phyloP scores from a whole-genome alignment of 2,329 filamentous ascomycete species.

The Nothopassalora personata region DNA sequence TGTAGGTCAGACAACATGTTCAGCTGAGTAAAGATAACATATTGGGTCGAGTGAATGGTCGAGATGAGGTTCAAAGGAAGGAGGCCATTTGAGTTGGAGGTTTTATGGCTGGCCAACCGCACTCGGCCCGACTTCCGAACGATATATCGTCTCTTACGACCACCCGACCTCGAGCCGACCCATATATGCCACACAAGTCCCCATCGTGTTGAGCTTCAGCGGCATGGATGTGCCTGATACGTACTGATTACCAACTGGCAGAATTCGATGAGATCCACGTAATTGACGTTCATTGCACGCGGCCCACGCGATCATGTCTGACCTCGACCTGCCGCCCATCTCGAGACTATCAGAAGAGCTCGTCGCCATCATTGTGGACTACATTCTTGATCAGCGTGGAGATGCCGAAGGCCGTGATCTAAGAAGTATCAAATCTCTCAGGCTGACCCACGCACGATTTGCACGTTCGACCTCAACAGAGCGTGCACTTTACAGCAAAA shows the following conservation, averaged over 20 bases:
- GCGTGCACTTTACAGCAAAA: background rate
- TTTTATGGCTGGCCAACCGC: no score
- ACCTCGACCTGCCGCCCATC: background rate
- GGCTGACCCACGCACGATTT: background rate
- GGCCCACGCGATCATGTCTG: background rate
- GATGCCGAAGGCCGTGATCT: background rate
- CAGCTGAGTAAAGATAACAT: no score
- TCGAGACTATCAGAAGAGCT: background rate
- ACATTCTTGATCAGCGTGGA: background rate
- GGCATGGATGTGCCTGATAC: no score
- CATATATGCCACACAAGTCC: no score
- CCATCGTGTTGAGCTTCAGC: no score
- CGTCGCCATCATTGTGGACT: background rate
- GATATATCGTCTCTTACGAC: no score
- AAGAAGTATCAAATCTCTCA: background rate
- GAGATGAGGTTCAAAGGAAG: no score
- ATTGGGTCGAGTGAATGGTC: no score
- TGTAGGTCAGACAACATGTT: no score
- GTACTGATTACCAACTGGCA: background rate
- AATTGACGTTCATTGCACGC: background rate
- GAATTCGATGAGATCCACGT: background rate
- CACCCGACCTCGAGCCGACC: no score
- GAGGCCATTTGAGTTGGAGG: no score
- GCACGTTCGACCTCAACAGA: background rate
- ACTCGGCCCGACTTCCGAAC: no score